Evolutionary conservation across 257 asterid genomes (phyloP), one percentile per base, ranked within the genome.

Genomic region (Prunella vulgaris): DNA sequence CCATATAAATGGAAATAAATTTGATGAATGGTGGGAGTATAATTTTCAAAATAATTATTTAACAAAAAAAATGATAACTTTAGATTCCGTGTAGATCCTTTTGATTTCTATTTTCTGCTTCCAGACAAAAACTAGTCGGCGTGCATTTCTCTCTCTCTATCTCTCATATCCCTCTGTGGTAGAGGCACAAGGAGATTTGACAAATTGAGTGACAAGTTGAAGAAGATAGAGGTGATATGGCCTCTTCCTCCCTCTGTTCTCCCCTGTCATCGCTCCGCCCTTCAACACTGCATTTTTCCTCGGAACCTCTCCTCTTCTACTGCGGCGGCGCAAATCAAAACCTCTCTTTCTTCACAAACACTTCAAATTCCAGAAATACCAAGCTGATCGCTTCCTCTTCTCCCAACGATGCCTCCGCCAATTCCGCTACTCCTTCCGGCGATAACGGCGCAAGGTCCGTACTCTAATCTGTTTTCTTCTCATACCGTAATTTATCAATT

Each of bases 391-490:
- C 52, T 2, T 72, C 86, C 6, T 80, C 87, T 24, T 64, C 92
- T 32, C 64, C 80, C 1, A 79, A 74, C 21, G 83, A 84, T 49
- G 83, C 73, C 54, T 37, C 80, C 12, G 40, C 32, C 5, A 51
- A 74, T 81, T 40, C 74, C 62, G 60, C 64, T 59, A 28, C 82
- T 10, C 77, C 81, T 30, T 49, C 79, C 9, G 81, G 66, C 1
- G 94, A 83, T 44, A 71, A 32, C 80, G 49, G 60, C 33, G 18
- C 82, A 5, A 88, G 94, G 97, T 90, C 58, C 22, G 8, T 10
- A 64, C 65, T 61, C 18, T 3, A 14, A 21, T 44, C 14, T 17
- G 22, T 18, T n/a, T 54, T 5, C 8, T 42, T 52, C 2, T 3
- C 5, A 4, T 0, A 7, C 20, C 9, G 14, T 20, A 13, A 44